A percentile compares a stretch with the other conserved stretches of the same genome.
These are phyloP conservation scores for Cylindrotheca fusiformis DNA, from an alignment of 108 stramenopile genomes.

Conservation along the genomic window DNA sequence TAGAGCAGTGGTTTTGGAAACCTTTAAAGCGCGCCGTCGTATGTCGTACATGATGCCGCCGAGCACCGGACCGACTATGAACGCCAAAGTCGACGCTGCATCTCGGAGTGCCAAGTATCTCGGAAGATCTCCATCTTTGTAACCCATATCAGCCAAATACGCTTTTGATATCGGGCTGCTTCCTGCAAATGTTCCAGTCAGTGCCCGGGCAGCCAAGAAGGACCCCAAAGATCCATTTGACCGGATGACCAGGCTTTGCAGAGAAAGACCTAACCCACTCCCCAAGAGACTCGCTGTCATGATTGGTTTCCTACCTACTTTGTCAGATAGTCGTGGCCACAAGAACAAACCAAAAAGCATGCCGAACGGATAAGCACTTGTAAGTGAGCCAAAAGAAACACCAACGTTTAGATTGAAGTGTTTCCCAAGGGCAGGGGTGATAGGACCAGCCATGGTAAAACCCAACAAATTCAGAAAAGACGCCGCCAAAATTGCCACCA, in stretches of 20 bases:
- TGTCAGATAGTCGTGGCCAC: constrained; percentile 73
- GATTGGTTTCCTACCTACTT: constrained; percentile 54
- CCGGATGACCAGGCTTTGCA: constrained; percentile 54
- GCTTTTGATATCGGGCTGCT: constrained; percentile 74
- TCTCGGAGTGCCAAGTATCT: constrained; percentile 69
- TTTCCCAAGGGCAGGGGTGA: constrained; percentile 62
- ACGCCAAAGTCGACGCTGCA: constrained; percentile 71
- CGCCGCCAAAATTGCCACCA: constrained; percentile 50
- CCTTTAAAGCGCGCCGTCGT: constrained; percentile 13
- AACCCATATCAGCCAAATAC: constrained; percentile 70
- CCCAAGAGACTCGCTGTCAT: constrained; percentile 48
- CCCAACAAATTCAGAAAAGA: constrained; percentile 74
- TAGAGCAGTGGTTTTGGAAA: constrained; percentile 1
- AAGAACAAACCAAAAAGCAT: constrained; percentile 75
- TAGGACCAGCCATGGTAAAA: constrained; percentile 78
- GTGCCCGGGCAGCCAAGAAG: constrained; percentile 58
- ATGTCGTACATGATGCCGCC: constrained; percentile 61
- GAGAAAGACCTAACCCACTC: constrained; percentile 55
- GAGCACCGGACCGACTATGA: constrained; percentile 66
- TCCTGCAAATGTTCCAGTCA: constrained; percentile 73
- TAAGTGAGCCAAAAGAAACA: constrained; percentile 66
- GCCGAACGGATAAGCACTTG: constrained; percentile 75
- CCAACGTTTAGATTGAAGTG: constrained; percentile 72
- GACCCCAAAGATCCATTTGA: constrained; percentile 34
- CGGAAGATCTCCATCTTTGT: constrained; percentile 39